Conservation (phyloP, 352 stramenopile genomes). For the Phytophthora capsici region DNA sequence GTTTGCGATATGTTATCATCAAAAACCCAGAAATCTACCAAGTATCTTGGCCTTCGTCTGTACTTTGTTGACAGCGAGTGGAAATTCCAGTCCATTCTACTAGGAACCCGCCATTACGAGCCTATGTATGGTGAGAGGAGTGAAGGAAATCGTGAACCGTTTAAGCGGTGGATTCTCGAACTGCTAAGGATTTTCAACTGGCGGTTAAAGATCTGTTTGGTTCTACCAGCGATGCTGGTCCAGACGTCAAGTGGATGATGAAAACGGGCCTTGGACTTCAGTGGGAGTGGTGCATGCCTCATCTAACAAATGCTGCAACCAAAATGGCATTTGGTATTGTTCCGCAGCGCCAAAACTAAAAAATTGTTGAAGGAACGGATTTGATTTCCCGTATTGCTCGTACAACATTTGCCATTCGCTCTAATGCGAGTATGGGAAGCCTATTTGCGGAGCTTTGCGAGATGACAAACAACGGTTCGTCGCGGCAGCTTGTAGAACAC, state of each 20-base stretch:
- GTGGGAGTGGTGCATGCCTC: conserved; percentile 8
- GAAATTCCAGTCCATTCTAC: conserved; percentile 2
- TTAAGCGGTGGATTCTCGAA: too few species aligned
- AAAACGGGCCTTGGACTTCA: not conserved
- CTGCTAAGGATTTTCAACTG: not conserved
- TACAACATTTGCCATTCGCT: conserved; percentile 4
- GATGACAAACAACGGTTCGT: too few species aligned
- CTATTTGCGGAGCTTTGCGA: conserved; percentile 11
- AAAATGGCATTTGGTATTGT: conserved; percentile 14
- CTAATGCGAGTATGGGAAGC: conserved; percentile 12
- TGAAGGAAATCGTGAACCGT: too few species aligned
- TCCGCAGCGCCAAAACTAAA: not conserved
- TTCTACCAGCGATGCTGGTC: not conserved
- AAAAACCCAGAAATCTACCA: not conserved
- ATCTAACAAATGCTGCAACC: conserved; percentile 11
- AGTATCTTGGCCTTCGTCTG: conserved; percentile 1
- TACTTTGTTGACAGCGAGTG: conserved; percentile 3
- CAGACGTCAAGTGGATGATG: conserved; percentile 11
- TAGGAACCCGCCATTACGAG: too few species aligned
- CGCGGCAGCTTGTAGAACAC: not conserved
- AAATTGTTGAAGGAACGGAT: not conserved
- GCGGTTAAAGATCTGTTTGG: not conserved
- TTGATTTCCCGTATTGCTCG: conserved; percentile 5
- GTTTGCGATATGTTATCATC: not conserved
- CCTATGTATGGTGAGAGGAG: too few species aligned